These are phyloP conservation scores for Carex arenaria DNA, from an alignment of 202 grass and related monocot species.

Conservation along the genomic window DNA sequence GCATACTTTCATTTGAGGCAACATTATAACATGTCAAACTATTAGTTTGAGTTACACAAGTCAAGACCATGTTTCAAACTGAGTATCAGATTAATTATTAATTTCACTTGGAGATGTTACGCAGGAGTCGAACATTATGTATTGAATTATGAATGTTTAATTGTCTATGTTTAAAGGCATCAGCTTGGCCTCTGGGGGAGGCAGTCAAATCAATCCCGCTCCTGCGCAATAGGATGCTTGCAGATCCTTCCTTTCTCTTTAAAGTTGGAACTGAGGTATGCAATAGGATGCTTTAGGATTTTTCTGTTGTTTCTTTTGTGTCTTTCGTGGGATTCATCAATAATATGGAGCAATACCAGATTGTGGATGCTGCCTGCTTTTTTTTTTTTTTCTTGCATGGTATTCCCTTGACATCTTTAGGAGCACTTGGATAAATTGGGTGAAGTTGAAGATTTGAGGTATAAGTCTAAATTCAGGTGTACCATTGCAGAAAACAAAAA, in stretches of 20 bases:
- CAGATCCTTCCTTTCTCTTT: conserved; percentile 92
- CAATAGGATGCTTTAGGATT: neutral
- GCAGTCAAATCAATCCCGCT: conserved; percentile 52
- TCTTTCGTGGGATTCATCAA: neutral
- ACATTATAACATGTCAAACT: neutral
- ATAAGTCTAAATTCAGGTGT: neutral
- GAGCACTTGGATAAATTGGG: neutral
- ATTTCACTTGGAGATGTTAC: neutral
- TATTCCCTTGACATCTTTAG: neutral
- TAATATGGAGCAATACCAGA: neutral
- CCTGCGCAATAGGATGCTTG: conserved; percentile 82
- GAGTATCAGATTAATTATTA: neutral
- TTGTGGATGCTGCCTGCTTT: neutral
- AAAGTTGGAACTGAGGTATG: conserved; percentile 87
- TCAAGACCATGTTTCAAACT: neutral
- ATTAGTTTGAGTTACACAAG: neutral
- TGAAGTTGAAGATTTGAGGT: neutral
- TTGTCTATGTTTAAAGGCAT: conserved; percentile 42
- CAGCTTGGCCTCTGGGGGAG: conserved; percentile 62
- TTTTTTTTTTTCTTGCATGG: neutral
- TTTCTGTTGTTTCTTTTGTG: neutral
- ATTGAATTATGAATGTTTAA: neutral
- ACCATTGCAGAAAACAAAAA: neutral
- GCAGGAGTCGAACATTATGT: neutral
- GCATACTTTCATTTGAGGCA: neutral